These are phyloP conservation scores for Termitomyces sp. DNA, from an alignment of 768 basidiomycete species.

Conservation along the genomic window DNA sequence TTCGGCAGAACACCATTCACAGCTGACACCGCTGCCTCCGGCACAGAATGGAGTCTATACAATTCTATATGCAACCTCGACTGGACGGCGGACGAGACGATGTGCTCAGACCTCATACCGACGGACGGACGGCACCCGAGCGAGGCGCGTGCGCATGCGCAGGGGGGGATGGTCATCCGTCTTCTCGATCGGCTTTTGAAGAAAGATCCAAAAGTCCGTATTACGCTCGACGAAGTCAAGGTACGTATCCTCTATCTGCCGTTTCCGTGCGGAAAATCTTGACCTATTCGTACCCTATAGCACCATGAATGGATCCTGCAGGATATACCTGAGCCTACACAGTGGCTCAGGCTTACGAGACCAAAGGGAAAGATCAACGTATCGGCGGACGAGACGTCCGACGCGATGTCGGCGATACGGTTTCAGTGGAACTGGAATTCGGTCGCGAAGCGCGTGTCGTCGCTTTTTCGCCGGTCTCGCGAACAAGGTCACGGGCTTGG, in stretches of 20 bases:
- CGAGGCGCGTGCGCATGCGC: constrained; percentile 31
- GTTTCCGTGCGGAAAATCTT: too few species aligned
- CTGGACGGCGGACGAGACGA: constrained; percentile 61
- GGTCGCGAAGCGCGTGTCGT: constrained; percentile 42
- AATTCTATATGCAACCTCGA: constrained; percentile 74
- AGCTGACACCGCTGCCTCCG: constrained; percentile 24
- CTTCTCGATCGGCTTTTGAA: constrained; percentile 75
- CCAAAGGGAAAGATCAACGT: constrained; percentile 44
- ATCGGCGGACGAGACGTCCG: constrained; percentile 72
- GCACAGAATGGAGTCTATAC: constrained; percentile 72
- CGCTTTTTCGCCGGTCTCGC: constrained; percentile 45
- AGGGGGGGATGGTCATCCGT: constrained; percentile 63
- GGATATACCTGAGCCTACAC: constrained; percentile 61
- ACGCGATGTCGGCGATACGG: constrained; percentile 64
- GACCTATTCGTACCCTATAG: constrained; percentile 27
- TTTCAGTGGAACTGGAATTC: constrained; percentile 62
- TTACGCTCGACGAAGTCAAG: constrained; percentile 82
- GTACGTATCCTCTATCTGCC: constrained; percentile 27
- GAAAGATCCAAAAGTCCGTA: constrained; percentile 73
- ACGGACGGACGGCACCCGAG: constrained; percentile 60
- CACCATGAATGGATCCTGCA: constrained; percentile 61
- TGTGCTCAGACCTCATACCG: constrained; percentile 67
- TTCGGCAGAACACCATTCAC: constrained; percentile 84
- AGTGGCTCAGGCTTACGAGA: constrained; percentile 60
- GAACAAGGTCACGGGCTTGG: neutral